Evolutionary conservation across 148 eudicot species (phyloP).

Genomic region (Polygonum aviculare): DNA sequence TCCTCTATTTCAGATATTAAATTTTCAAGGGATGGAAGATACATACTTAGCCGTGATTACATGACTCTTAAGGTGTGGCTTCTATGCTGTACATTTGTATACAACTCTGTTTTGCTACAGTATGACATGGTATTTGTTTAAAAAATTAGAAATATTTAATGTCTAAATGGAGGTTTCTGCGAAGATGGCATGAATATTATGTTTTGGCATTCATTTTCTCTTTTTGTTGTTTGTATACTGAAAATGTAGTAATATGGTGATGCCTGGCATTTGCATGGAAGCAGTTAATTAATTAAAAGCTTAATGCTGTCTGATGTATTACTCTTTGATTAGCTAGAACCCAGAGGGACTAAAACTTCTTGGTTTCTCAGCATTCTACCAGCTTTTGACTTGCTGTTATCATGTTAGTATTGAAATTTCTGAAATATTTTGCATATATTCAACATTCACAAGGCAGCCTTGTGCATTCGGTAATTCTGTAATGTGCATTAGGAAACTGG

Average conservation of each 20-base stretch:
- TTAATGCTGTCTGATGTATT: neutral
- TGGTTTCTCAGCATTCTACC: neutral
- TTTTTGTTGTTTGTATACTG: neutral
- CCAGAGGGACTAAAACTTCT: neutral
- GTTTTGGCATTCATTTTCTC: neutral
- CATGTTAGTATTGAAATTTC: neutral
- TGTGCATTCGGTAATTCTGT: neutral
- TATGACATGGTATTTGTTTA: neutral
- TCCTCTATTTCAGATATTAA: constrained; percentile 75
- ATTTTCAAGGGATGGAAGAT: constrained; percentile 66
- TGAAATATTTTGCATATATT: neutral
- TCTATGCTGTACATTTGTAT: neutral
- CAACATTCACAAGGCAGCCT: neutral
- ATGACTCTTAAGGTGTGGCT: constrained; percentile 64
- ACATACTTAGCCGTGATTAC: constrained; percentile 71
- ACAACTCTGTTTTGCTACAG: neutral
- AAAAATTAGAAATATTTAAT: neutral
- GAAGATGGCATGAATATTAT: neutral
- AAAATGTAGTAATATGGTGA: neutral
- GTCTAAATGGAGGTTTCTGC: neutral
- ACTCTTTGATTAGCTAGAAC: neutral
- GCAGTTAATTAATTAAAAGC: neutral
- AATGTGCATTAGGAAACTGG: neutral
- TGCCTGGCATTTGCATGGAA: neutral
- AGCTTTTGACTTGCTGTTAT: neutral